Conservation (phyloP, 2,329 filamentous ascomycete genomes). For the Trichoderma simmonsii region DNA sequence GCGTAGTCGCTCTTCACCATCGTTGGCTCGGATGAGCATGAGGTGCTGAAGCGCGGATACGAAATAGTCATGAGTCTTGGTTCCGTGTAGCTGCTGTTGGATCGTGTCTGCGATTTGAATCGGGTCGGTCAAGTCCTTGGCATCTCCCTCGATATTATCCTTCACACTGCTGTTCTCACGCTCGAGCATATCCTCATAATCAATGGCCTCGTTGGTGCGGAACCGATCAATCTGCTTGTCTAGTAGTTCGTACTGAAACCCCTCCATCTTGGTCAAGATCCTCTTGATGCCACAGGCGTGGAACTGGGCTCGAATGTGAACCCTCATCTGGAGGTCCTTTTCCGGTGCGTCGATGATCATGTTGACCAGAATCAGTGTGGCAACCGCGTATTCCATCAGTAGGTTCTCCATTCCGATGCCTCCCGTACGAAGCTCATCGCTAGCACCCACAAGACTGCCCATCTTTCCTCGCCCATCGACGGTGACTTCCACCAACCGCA, state of each 20-base stretch:
- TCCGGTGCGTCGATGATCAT: slow-evolving; percentile 93
- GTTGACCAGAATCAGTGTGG: slow-evolving; percentile 91
- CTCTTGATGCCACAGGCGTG: slow-evolving; percentile 93
- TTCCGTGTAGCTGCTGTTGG: slow-evolving; percentile 76
- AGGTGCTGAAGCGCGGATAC: slow-evolving; percentile 93
- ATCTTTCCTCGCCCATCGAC: slow-evolving; percentile 97
- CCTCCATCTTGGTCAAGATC: slow-evolving; percentile 94
- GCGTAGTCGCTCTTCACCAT: slow-evolving; percentile 83
- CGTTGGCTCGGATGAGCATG: slow-evolving; percentile 85
- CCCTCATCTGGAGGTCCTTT: slow-evolving; percentile 81
- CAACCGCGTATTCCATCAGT: slow-evolving; percentile 97
- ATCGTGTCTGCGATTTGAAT: slow-evolving; percentile 93
- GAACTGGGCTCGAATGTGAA: slow-evolving; percentile 94
- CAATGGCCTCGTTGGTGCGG: slow-evolving; percentile 90
- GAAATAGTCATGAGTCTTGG: slow-evolving; percentile 90
- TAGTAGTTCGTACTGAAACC: slow-evolving; percentile 95
- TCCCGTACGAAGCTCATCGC: slow-evolving; percentile 91
- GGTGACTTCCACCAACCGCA: slow-evolving; percentile 96
- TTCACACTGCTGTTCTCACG: slow-evolving; percentile 86
- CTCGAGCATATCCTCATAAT: slow-evolving; percentile 96
- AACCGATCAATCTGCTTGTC: slow-evolving; percentile 97
- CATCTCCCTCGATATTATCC: slow-evolving; percentile 79
- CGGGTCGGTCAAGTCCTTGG: slow-evolving; percentile 90
- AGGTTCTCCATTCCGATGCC: slow-evolving; percentile 98
- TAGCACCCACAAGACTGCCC: slow-evolving; percentile 94